phyloP scores from a whole-genome alignment of 2,329 filamentous ascomycete species.

The Aspergillus costaricaensis region DNA sequence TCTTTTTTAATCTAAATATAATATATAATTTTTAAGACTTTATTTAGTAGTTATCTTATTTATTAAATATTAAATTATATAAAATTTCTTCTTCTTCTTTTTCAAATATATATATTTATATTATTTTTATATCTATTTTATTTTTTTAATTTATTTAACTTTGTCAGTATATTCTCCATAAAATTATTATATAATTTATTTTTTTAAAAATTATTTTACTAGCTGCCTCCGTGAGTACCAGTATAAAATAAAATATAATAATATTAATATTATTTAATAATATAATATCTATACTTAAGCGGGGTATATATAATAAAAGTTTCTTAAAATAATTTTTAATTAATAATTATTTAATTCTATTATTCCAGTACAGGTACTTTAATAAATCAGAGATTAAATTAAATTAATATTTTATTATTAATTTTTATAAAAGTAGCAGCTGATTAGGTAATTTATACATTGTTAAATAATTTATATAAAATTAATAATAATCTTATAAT shows the following conservation, averaged over 20 bases:
- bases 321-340: not conserved
- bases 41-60: not conserved
- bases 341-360: too few species aligned
- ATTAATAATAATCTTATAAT: too few species aligned
- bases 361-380: too few species aligned
- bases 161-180: not conserved
- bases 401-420: too few species aligned
- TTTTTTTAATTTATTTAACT: not conserved
- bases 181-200: not conserved
- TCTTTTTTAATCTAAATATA: too few species aligned
- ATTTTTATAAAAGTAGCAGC: too few species aligned
- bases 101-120: not conserved
- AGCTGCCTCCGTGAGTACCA: not conserved
- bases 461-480: too few species aligned
- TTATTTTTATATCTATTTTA: too few species aligned
- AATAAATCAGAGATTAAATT: not conserved
- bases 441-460: too few species aligned
- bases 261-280: not conserved
- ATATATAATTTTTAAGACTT: not conserved
- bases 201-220: not conserved
- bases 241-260: not conserved
- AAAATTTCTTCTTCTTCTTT: not conserved
- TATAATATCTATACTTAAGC: not conserved
- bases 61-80: not conserved
- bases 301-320: not conserved